Conservation (phyloP, 2,329 filamentous ascomycete genomes). For the Aspergillus sp. region DNA sequence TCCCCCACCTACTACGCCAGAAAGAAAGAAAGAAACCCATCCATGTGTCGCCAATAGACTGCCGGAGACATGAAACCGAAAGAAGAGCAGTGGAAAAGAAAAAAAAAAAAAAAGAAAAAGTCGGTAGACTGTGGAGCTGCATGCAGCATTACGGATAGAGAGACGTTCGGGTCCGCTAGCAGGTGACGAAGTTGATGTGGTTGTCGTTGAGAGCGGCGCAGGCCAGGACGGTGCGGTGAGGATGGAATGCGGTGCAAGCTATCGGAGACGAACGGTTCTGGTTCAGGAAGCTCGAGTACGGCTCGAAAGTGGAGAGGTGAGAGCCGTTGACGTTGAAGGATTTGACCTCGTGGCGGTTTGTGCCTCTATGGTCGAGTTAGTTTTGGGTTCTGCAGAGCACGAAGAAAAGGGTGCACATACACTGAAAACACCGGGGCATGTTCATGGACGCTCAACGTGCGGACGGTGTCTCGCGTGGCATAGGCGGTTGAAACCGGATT, state of each 20-base stretch:
- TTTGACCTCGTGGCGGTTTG: slow-evolving; percentile 77
- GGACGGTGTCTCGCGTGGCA: slow-evolving; percentile 66
- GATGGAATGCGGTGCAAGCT: slow-evolving; percentile 85
- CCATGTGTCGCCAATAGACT: no score
- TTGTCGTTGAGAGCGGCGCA: slow-evolving; percentile 79
- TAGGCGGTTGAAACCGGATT: slow-evolving; percentile 63
- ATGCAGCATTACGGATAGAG: neutral
- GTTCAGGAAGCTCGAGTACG: slow-evolving; percentile 79
- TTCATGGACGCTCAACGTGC: slow-evolving; percentile 86
- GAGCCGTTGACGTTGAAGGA: slow-evolving; percentile 81
- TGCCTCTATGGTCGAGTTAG: slow-evolving; percentile 53
- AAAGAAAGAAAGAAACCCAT: no score
- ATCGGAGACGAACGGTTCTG: slow-evolving; percentile 75
- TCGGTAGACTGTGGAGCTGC: neutral
- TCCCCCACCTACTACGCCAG: no score
- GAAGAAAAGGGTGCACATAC: slow-evolving; percentile 45
- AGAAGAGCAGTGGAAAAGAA: neutral
- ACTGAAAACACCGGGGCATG: slow-evolving; percentile 92
- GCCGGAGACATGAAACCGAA: no score
- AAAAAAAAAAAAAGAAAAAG: neutral
- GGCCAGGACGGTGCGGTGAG: slow-evolving; percentile 82
- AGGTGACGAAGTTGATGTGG: slow-evolving; percentile 81
- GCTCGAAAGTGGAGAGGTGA: slow-evolving; percentile 74
- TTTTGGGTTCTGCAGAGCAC: slow-evolving; percentile 3
- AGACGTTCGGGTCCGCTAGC: slow-evolving; percentile 26